Evolutionary conservation across 176 grass and related monocot species (phyloP).

Genomic region (Pontederia paniculata): DNA sequence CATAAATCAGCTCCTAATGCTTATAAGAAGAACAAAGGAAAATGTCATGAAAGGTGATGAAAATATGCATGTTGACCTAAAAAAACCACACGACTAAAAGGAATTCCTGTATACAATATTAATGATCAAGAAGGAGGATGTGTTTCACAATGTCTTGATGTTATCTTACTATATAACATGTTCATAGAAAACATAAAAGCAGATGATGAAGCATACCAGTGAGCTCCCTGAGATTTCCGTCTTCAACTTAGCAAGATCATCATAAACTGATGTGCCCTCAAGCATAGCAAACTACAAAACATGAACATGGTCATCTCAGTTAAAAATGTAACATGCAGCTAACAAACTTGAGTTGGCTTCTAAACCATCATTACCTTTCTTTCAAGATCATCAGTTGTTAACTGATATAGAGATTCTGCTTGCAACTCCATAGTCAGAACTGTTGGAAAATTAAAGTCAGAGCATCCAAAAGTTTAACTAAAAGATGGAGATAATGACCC

Average conservation of each 20-base stretch:
- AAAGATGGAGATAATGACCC: too few species aligned
- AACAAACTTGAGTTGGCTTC: too few species aligned
- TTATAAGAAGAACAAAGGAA: too few species aligned
- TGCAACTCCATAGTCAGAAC: conserved; percentile 90
- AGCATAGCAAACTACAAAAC: conserved; percentile 67
- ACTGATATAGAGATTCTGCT: conserved; percentile 74
- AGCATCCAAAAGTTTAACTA: background rate
- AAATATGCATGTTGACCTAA: too few species aligned
- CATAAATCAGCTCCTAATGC: too few species aligned
- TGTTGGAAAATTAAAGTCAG: conserved; percentile 20
- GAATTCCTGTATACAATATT: too few species aligned
- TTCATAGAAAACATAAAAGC: background rate
- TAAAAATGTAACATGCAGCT: too few species aligned
- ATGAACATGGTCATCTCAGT: background rate
- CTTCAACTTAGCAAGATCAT: conserved; percentile 70
- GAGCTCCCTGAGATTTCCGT: conserved; percentile 58
- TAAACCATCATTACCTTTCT: conserved; percentile 43
- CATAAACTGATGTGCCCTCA: conserved; percentile 67
- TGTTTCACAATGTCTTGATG: background rate
- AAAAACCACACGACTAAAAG: too few species aligned
- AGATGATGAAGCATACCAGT: conserved; percentile 35
- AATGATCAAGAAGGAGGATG: too few species aligned
- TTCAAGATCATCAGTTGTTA: conserved; percentile 74
- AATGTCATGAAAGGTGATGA: too few species aligned
- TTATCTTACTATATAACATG: background rate